Percentiles rank a stretch among this genome's conserved stretches.
phyloP scores from a whole-genome alignment of 106 monocot genomes.

The Gastrodia elata region DNA sequence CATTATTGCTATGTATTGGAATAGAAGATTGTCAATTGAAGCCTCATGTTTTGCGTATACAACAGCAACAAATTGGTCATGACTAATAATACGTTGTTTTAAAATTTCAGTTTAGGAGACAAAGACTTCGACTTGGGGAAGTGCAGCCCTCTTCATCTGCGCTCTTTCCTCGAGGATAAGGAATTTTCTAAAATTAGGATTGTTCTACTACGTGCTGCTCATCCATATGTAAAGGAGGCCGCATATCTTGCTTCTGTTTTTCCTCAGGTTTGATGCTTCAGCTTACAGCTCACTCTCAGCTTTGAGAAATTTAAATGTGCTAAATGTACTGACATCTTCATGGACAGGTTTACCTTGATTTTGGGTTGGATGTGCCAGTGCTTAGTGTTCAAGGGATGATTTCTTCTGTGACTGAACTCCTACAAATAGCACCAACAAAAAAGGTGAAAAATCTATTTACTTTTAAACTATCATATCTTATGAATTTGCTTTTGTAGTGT shows the following conservation, averaged over 20 bases:
- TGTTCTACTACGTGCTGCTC: conserved; percentile 93
- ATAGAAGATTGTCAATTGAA: background rate
- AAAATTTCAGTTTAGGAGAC: conserved; percentile 82
- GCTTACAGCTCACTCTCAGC: background rate
- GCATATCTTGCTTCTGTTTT: conserved; percentile 98
- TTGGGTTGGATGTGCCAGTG: conserved; percentile 91
- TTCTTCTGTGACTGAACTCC: conserved; percentile 81
- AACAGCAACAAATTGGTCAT: background rate
- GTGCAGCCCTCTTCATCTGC: conserved; percentile 80
- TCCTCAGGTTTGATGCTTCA: conserved; percentile 55
- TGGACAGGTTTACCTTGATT: conserved; percentile 91
- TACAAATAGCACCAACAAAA: conserved; percentile 77
- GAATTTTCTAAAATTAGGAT: conserved; percentile 72
- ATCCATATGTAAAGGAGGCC: conserved; percentile 97
- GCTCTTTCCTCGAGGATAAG: conserved; percentile 66
- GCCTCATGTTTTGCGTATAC: conserved; percentile 2
- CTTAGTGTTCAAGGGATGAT: conserved; percentile 97
- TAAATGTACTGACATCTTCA: conserved; percentile 3
- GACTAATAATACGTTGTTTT: background rate
- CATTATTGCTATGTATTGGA: background rate
- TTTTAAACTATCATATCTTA: background rate
- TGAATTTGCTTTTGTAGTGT: background rate
- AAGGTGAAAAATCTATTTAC: conserved; percentile 43
- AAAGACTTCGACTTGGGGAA: conserved; percentile 84
- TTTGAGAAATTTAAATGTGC: conserved; percentile 6